Evolutionary conservation across 768 basidiomycete species (phyloP).

Genomic region (Lentinula sp.): DNA sequence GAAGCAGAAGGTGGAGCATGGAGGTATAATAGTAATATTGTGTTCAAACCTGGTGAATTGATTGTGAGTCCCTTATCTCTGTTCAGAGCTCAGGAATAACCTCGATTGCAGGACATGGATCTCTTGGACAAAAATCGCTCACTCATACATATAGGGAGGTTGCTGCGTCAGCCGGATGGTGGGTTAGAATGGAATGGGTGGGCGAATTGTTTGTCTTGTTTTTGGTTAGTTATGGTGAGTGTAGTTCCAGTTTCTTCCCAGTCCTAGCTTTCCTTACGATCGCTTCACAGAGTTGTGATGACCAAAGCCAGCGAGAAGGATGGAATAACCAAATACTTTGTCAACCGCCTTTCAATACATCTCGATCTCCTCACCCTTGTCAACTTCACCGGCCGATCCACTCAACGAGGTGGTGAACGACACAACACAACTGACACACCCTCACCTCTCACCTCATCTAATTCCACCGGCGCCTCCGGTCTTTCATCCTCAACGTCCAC

Average conservation of each 20-base stretch:
- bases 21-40: slow-evolving; percentile 74
- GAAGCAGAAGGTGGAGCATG: slow-evolving; percentile 84
- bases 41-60: slow-evolving; percentile 73
- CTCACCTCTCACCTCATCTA: too few species aligned
- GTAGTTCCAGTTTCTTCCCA: slow-evolving; percentile 4
- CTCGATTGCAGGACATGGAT: slow-evolving; percentile 56
- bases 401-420: slow-evolving; percentile 51
- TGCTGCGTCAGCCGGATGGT: slow-evolving; percentile 77
- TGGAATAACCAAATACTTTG: slow-evolving; percentile 66
- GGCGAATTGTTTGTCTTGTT: slow-evolving; percentile 85
- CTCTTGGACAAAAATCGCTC: slow-evolving; percentile 77
- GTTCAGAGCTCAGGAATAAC: too few species aligned
- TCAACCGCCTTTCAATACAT: slow-evolving; percentile 88
- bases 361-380: slow-evolving; percentile 84
- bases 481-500: too few species aligned
- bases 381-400: slow-evolving; percentile 74
- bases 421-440: slow-evolving; percentile 12
- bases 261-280: slow-evolving; percentile 5
- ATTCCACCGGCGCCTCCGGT: slow-evolving; percentile 12
- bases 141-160: slow-evolving; percentile 75
- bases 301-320: slow-evolving; percentile 82
- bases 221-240: slow-evolving; percentile 90
- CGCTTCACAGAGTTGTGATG: slow-evolving; percentile 62
- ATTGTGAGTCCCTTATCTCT: slow-evolving; percentile 21
- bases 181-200: slow-evolving; percentile 83